These are phyloP conservation scores for Talaromyces wortmannii DNA, from an alignment of 495 filamentous ascomycete genomes.

Conservation along the genomic window DNA sequence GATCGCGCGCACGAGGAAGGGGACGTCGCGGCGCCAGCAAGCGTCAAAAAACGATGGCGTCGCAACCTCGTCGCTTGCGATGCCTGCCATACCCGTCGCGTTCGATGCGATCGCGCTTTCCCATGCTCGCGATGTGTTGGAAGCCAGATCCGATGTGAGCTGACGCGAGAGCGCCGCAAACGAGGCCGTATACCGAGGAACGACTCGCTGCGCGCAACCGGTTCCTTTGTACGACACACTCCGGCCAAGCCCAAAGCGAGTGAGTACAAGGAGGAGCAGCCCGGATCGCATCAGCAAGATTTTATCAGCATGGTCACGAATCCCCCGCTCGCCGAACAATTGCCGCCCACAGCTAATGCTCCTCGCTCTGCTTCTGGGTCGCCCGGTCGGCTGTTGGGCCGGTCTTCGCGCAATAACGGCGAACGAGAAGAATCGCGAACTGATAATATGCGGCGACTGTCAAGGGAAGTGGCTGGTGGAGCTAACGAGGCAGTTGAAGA, in stretches of 20 bases:
- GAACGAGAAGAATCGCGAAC: conserved; percentile 19
- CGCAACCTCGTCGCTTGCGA: conserved; percentile 42
- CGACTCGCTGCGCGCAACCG: background rate
- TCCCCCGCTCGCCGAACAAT: background rate
- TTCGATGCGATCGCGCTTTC: conserved; percentile 43
- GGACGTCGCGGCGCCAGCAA: background rate
- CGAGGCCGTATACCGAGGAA: conserved; percentile 35
- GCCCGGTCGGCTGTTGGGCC: background rate
- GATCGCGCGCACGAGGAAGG: background rate
- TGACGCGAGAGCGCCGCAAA: conserved; percentile 39
- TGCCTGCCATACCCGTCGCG: conserved; percentile 37
- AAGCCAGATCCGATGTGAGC: conserved; percentile 35
- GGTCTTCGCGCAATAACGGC: conserved; percentile 26
- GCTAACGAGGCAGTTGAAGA: conserved; percentile 4
- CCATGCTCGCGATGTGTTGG: conserved; percentile 39
- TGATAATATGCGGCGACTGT: conserved; percentile 12
- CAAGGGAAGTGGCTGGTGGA: conserved; percentile 4
- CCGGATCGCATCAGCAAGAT: background rate
- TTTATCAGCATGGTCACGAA: conserved; percentile 6
- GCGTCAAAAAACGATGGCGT: conserved; percentile 34
- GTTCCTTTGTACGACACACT: conserved; percentile 2
- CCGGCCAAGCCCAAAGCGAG: background rate
- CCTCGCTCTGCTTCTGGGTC: background rate
- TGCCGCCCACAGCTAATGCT: background rate
- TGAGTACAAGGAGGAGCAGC: conserved; percentile 8